These are phyloP conservation scores for Heritiera littoralis DNA, from an alignment of 345 rosid species.

Conservation along the genomic window DNA sequence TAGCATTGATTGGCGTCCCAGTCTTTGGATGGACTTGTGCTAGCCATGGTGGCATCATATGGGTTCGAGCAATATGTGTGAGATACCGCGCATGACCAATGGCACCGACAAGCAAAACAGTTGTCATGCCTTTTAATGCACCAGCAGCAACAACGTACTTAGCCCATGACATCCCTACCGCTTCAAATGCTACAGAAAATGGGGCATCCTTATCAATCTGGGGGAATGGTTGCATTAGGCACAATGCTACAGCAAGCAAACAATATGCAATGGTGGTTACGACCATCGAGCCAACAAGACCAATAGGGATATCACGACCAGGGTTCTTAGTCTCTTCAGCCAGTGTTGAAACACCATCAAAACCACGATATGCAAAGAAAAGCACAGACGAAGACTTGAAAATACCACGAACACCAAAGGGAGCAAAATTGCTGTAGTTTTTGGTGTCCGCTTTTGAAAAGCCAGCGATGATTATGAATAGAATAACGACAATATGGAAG, in stretches of 20 bases:
- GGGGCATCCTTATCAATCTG: constrained; percentile 60
- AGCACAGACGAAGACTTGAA: constrained; percentile 71
- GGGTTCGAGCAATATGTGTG: constrained; percentile 82
- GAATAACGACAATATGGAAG: constrained; percentile 60
- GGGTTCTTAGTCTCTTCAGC: constrained; percentile 94
- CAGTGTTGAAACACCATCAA: constrained; percentile 87
- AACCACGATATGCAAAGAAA: constrained; percentile 81
- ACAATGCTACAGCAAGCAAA: constrained; percentile 52
- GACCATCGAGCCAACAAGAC: constrained; percentile 74
- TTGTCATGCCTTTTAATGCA: constrained; percentile 86
- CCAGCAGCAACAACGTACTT: constrained; percentile 77
- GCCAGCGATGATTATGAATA: constrained; percentile 71
- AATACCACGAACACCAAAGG: constrained; percentile 56
- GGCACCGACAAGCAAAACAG: constrained; percentile 66
- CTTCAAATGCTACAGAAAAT: constrained; percentile 69
- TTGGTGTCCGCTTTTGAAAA: constrained; percentile 51
- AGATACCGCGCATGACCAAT: constrained; percentile 84
- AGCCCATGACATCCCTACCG: constrained; percentile 74
- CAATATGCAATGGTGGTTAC: constrained; percentile 57
- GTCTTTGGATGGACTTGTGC: constrained; percentile 65
- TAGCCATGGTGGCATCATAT: constrained; percentile 90
- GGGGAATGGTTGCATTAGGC: constrained; percentile 59
- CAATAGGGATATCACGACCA: constrained; percentile 72
- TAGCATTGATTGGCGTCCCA: constrained; percentile 76
- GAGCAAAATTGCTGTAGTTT: constrained; percentile 58